Evolutionary conservation across 805 yeast genomes (phyloP), one percentile per base, ranked within the genome.

Genomic region (Dipodascus albidus): DNA sequence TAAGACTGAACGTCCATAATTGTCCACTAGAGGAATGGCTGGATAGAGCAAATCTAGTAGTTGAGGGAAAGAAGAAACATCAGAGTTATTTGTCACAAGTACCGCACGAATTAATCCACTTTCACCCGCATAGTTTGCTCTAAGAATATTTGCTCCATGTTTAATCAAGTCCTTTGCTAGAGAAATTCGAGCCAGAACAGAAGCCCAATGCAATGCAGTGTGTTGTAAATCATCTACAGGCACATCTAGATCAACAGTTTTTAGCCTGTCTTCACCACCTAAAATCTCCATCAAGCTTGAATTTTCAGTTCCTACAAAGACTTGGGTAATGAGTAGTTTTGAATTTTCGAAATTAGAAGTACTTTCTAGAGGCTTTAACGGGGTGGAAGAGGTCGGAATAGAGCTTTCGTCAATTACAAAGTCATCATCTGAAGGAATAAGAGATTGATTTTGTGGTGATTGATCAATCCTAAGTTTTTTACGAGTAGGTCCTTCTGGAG

Each of bases 171-270:
- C 82, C 48, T 73, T 79, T 2, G 88, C 91, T 51, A 90, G 74
- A 2, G 80, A 71, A 1, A 83, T 69, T 54, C 87, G 80, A 0
- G 95, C 98, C 66, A 93, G 75, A 0, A 97, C 87, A 15, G 97
- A 82, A 2, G 97, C 95, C 95, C 98, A 87, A 68, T 93, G 99
- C 54, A 93, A 74, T 0, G 96, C 88, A 0, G 96, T 85, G 64
- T 93, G 93, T 0, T 98, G 97, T 54, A 84, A 80, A 60, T 87
- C 95, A 68, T 95, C 99, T 48, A 95, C 86, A 1, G 96, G 83
- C 33, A 88, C 87, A 62, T 88, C 93, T 51, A 90, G 74, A 55
- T 80, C 77, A 38, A 87, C 73, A 44, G 74, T 64, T 9, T 63
- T 58, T 15, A 69, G 51, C 44, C 62, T 65, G 2, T 60, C 57